Evolutionary conservation across 2,329 filamentous ascomycete species (phyloP).

Genomic region (Fusarium tuaranense): DNA sequence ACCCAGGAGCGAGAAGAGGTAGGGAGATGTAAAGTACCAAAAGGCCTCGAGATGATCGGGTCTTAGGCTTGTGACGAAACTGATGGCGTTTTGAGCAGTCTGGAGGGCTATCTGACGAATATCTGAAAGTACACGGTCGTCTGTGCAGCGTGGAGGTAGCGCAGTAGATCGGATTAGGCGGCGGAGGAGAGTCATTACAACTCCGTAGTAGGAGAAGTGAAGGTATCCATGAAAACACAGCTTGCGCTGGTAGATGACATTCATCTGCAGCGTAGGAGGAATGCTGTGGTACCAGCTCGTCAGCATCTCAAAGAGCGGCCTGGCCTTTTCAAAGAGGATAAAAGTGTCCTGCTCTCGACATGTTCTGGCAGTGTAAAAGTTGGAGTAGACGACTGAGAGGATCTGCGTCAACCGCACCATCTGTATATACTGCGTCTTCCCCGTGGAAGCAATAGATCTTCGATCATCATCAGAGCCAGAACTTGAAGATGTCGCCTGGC

Average conservation of each 20-base stretch:
- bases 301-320: conserved; percentile 60
- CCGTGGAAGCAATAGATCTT: conserved; percentile 51
- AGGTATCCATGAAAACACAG: conserved; percentile 56
- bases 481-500: conserved; percentile 25
- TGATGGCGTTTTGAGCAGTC: conserved; percentile 48
- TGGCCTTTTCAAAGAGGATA: conserved; percentile 58
- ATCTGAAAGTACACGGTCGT: conserved; percentile 44
- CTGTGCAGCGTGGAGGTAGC: conserved; percentile 45
- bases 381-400: conserved; percentile 58
- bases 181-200: conserved; percentile 59
- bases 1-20: conserved; percentile 54
- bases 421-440: conserved; percentile 56
- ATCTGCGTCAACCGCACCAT: conserved; percentile 61
- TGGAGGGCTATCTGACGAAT: conserved; percentile 48
- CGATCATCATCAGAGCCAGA: conserved; percentile 44
- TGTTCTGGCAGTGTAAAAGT: conserved; percentile 54
- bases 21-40: conserved; percentile 54
- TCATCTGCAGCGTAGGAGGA: conserved; percentile 58
- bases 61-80: conserved; percentile 48
- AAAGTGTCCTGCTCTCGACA: conserved; percentile 47
- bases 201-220: conserved; percentile 60
- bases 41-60: conserved; percentile 56
- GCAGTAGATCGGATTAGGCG: conserved; percentile 54
- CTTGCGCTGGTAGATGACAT: conserved; percentile 54
- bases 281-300: conserved; percentile 60